Evolutionary conservation across 2,329 filamentous ascomycete genomes (phyloP), one percentile per base, ranked within the genome.

Genomic region (Pseudocercospora eumusae): DNA sequence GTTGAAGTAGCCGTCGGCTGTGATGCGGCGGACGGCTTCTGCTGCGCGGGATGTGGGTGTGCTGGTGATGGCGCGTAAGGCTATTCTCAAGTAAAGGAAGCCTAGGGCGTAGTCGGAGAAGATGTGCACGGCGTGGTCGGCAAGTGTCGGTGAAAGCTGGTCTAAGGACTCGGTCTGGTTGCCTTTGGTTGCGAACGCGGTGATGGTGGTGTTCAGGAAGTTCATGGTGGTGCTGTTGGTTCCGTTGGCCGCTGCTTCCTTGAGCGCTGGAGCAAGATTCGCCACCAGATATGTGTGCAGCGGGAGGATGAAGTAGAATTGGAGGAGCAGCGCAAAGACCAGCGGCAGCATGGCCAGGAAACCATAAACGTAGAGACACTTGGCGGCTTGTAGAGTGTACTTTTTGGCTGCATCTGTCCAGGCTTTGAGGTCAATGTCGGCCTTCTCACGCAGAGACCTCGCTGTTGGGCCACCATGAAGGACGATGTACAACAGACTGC

Each of bases 81-180:
- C 85, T 70, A 98, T 86, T 66, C 96, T 93, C 28, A 96, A 83
- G 75, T 96, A 97, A 2, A 99, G 83, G 21, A 99, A 84, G 4
- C 95, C 95, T 0, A 99, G 81, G 0, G 93, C 96, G 92, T 93
- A 99, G 61, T 93, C 88, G 74, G 98, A 93, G 45, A 98, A 88
- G 64, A 98, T 83, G 65, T 96, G 89, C 45, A 98, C 86, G 7
- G 88, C 90, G 72, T 96, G 91, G 15, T 76, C 75, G 56, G 79
- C 81, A 50, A 73, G 63, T 3, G 49, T 56, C 0, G 63, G 59
- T 15, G 52, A 21, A 2, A 56, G 53, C 31, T 56, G 53, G 11
- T 56, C 36, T 10, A 56, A 25, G 25, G 53, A 20, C 53, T 36
- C 53, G n/a, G 53, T 56, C 50, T 55, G 49, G 58, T 44, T 49